Conservation (phyloP, 371 early-diverging fungal species). For the Rhizopus sp. region DNA sequence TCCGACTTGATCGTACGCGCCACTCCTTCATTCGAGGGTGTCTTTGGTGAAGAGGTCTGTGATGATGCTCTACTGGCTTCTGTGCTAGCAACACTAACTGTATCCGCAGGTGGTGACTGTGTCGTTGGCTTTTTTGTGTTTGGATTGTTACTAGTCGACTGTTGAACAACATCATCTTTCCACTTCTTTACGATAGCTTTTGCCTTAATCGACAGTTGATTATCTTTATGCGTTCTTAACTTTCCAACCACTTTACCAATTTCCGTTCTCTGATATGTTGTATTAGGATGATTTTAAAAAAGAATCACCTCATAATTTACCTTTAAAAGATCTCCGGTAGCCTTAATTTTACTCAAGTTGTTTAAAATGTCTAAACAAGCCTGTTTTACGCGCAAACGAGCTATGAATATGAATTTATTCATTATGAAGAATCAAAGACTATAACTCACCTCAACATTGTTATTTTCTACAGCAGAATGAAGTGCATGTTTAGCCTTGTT, state of each 20-base stretch:
- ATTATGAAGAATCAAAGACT: not conserved
- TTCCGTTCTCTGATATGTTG: conserved; percentile 59
- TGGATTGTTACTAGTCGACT: conserved; percentile 4
- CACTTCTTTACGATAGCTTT: conserved; percentile 78
- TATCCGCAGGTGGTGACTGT: not conserved
- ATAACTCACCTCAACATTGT: conserved; percentile 21
- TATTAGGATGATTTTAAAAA: not conserved
- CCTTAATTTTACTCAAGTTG: conserved; percentile 22
- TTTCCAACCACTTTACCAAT: conserved; percentile 80
- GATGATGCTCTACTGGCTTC: conserved; percentile 14
- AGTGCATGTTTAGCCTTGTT: conserved; percentile 31
- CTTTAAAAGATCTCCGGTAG: conserved; percentile 32
- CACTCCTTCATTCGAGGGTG: conserved; percentile 35
- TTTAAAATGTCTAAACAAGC: conserved; percentile 28
- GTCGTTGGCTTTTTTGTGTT: conserved; percentile 1
- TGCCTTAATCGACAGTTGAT: conserved; percentile 60
- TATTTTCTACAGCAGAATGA: conserved; percentile 20
- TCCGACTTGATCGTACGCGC: conserved; percentile 66
- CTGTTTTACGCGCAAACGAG: conserved; percentile 4
- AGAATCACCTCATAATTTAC: conserved; percentile 12
- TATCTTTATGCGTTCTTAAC: conserved; percentile 64
- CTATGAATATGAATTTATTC: not conserved
- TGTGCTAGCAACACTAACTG: not conserved
- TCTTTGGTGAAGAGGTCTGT: conserved; percentile 29
- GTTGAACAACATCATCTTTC: conserved; percentile 70